Conservation (phyloP, 2,329 filamentous ascomycete genomes). For the Drechmeria coniospora region DNA sequence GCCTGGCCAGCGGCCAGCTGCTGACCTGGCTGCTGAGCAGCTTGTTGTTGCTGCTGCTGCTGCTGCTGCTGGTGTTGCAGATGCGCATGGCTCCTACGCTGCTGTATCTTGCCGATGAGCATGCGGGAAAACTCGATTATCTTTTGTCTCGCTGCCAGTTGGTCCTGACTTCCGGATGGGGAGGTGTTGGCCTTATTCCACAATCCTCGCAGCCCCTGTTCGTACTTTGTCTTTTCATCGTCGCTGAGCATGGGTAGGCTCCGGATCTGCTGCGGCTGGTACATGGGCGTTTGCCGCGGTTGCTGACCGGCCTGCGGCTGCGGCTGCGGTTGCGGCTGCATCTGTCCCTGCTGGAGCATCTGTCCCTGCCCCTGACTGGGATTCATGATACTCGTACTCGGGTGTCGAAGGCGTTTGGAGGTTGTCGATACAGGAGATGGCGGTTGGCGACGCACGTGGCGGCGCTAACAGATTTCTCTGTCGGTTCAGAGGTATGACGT, state of each 20-base stretch:
- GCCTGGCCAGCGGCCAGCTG: no score
- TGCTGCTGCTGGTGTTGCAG: conserved; percentile 13
- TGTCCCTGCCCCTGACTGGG: conserved; percentile 10
- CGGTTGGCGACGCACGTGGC: no score
- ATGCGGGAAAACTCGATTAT: conserved; percentile 45
- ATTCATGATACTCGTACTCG: conserved; percentile 13
- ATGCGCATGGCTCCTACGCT: conserved; percentile 19
- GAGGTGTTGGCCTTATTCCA: conserved; percentile 37
- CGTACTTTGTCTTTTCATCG: conserved; percentile 43
- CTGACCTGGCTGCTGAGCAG: conserved; percentile 4
- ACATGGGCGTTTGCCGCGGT: conserved; percentile 23
- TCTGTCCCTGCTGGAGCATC: conserved; percentile 8
- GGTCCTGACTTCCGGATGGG: conserved; percentile 29
- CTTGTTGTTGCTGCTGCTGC: conserved; percentile 4
- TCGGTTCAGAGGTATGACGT: no score
- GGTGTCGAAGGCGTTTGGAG: no score
- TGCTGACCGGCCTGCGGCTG: conserved; percentile 9
- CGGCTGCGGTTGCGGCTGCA: conserved; percentile 4
- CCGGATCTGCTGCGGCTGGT: conserved; percentile 36
- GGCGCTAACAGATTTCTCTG: no score
- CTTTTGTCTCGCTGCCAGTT: conserved; percentile 38
- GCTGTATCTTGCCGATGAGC: conserved; percentile 35
- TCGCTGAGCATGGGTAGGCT: conserved; percentile 32
- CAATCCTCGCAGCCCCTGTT: conserved; percentile 35
- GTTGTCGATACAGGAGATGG: no score